Base-by-base conservation (phyloP, 164 flowering plant species). In the Tetracentron sinense region DNA sequence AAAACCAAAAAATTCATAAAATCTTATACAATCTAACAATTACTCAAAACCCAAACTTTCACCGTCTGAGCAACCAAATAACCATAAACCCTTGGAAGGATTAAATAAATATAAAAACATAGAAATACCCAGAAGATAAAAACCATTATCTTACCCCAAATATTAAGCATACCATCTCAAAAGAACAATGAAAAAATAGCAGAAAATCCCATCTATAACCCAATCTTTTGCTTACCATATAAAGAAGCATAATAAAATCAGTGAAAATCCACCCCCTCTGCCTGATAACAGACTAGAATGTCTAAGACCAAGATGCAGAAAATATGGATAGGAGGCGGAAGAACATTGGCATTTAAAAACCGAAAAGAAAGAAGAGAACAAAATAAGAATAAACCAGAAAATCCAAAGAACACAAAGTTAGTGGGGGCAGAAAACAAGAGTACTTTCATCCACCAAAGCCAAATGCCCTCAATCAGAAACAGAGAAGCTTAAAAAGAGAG, bases 391-490 rank as follows among this genome's bases (percentile, higher is more conserved):
- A 42, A 42, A 67, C 42, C 21, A 46, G 7, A 7, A 50, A 16
- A 4, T 35, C 7, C 20, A 51, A 38, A 55, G 22, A 57, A 57
- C 42, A 35, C 65, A 68, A 35, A 53, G 47, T 29, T 64, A 28
- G 21, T 71, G 60, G 59, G n/a, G n/a, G n/a, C n/a, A n/a, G n/a
- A n/a, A n/a, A n/a, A n/a, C n/a, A n/a, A n/a, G n/a, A n/a, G n/a
- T n/a, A n/a, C n/a, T 66, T 30, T 50, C 50, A 22, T 51, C 47
- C 56, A 31, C 51, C 46, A 35, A 25, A 12, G 48, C 63, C 27
- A 31, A n/a, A 15, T 53, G 30, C 21, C 38, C 63, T 53, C 33
- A 26, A 46, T n/a, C n/a, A n/a, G n/a, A 52, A 61, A 68, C 54
- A 54, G 22, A 46, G n/a, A n/a, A n/a, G n/a, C 58, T 4, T 29